Evolutionary conservation across 2,329 filamentous ascomycete genomes (phyloP), one percentile per base, ranked within the genome.

Genomic region (Aspergillus versicolor): DNA sequence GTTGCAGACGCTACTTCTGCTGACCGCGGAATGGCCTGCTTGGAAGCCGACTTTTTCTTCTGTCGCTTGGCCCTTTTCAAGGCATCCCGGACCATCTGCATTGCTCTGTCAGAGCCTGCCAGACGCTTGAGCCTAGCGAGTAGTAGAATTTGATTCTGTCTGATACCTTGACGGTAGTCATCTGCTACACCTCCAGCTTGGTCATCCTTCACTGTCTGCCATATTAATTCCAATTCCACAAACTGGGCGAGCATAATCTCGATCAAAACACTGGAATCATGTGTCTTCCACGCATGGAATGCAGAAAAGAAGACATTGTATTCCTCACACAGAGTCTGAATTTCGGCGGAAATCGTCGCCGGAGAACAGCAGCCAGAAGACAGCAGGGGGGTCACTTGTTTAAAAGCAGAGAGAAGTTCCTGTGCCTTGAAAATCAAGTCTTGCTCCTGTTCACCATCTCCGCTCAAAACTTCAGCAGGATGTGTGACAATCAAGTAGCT

Each of bases 181-280:
- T 81, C 81, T 3, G 84, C 83, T 38, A 85, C 85, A 52, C 84
- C 82, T 44, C 84, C 85, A 8, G 80, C 79, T 22, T 75, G 82
- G 54, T 87, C 84, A 61, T 86, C 80, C 65, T 88, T 87, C 58
- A 88, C 85, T 2, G 83, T 85, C 69, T 88, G 85, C 83, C 85
- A 86, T 15, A 88, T 88, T 17, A 84, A 78, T 65, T 88, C 85
- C 17, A 88, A 75, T 66, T 86, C 85, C 41, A 87, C 82, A 64
- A 88, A 88, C 24, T 85, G 85, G 9, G 82, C 84, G 17, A 88
- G 77, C 85, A 88, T 88, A 40, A 85, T 85, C 62, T 87, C 84
- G 58, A 88, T 80, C 45, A 88, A 70, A 2, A 85, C 81, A 15
- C 80, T 83, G 1, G 84, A 84, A 64, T 88, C 85, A 60, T 85